Evolutionary conservation across 192 early-diverging fungal species (phyloP).

Genomic region (Entomortierella parvispora): DNA sequence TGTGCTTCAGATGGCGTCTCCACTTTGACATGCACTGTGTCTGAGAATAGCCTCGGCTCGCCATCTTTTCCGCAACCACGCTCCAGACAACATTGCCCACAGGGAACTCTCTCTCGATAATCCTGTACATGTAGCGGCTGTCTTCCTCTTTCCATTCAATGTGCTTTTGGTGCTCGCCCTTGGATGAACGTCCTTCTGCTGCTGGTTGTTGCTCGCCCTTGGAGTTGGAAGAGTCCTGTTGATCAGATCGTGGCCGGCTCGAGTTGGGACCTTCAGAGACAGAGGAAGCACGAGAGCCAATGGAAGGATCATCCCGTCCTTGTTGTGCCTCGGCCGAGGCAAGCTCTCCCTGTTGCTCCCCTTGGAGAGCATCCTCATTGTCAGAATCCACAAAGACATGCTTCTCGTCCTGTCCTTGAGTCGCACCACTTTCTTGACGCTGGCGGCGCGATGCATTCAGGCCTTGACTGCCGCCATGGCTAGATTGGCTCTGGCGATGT

Average conservation of each 20-base stretch:
- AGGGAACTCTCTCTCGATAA: conserved; percentile 48
- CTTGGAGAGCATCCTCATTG: too few species aligned
- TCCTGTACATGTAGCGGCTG: conserved; percentile 45
- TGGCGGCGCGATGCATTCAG: neutral
- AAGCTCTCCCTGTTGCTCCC: too few species aligned
- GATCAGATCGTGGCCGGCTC: neutral
- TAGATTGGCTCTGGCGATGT: conserved; percentile 33
- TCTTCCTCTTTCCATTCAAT: conserved; percentile 54
- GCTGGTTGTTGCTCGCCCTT: neutral
- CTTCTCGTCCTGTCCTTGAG: neutral
- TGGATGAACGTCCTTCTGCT: neutral
- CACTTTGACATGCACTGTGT: conserved; percentile 54
- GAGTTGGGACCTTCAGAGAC: neutral
- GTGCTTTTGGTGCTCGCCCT: conserved; percentile 44
- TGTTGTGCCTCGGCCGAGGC: neutral
- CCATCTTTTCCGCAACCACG: conserved; percentile 49
- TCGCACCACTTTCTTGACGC: neutral
- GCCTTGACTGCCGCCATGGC: conserved; percentile 7
- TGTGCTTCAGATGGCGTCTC: conserved; percentile 47
- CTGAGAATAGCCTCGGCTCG: conserved; percentile 46
- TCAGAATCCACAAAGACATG: too few species aligned
- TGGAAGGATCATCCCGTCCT: neutral
- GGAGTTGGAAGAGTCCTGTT: neutral
- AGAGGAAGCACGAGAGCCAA: too few species aligned
- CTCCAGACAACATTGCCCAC: conserved; percentile 51